Base-by-base conservation (phyloP, 2,329 filamentous ascomycete genomes). In the Cladosporium sp. region DNA sequence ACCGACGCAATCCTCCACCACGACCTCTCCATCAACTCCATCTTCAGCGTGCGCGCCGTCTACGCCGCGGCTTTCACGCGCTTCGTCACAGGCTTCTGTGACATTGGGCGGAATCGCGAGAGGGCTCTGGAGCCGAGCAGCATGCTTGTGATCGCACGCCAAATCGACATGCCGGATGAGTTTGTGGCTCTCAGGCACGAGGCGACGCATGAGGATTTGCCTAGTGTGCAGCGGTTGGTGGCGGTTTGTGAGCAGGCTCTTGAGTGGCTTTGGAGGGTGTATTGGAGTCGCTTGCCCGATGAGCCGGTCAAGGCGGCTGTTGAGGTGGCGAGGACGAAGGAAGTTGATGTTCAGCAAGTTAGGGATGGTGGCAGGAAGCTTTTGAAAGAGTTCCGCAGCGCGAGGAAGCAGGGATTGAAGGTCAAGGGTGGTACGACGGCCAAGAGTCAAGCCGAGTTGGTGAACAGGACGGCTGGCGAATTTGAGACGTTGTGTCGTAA, bases 111-210 rank as follows among this genome's bases (percentile, higher is more conserved):
- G 76, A 85, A 88, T 77, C 88, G 86, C 75, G 70, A 74, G 64
- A 65, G 84, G 81, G 74, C 84, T 81, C 76, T 91, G 87, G 70
- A 75, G 63, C 80, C 85, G 85, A 80, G 70, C 57, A 89, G 84
- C 78, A 92, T 93, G 90, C 90, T 91, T 77, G 84, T 85, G 49
- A 83, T 90, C 26, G 90, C 89, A 66, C 88, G 86, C 76, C 86
- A 84, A 46, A 86, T 92, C 65, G 88, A 86, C 0, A 79, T 93
- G 65, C 90, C 90, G 0, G 87, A 89, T 0, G 89, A 90, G 0
- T 96, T 97, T 77, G 92, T 97, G 63, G 93, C 96, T 81, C 82
- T 96, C 66, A 87, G 93, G 54, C 93, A 97, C 76, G 91, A 96
- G 79, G 91, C 91, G 51, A 96, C 93, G 48, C 93, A 98, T 76